Evolutionary conservation across 768 basidiomycete species (phyloP).

Genomic region (Cubamyces lactineus): DNA sequence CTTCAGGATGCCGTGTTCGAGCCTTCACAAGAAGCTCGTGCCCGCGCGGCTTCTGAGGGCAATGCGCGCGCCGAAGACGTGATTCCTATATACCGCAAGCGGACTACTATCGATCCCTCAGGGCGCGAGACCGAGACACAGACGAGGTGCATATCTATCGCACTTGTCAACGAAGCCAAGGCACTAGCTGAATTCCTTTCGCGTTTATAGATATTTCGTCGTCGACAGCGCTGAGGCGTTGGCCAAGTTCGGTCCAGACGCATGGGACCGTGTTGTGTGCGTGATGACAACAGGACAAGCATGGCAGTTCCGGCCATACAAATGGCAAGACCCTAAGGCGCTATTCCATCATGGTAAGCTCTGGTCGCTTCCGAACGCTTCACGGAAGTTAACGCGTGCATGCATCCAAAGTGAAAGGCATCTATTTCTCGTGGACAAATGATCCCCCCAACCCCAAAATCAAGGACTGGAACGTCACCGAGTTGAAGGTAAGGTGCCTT

Average conservation of each 20-base stretch:
- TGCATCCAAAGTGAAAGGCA: slow-evolving; percentile 75
- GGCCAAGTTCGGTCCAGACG: slow-evolving; percentile 87
- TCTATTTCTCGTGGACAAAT: slow-evolving; percentile 94
- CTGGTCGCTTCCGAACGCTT: neutral
- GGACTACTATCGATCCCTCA: slow-evolving; percentile 68
- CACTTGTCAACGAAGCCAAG: neutral
- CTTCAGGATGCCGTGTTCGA: slow-evolving; percentile 86
- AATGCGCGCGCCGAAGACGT: slow-evolving; percentile 80
- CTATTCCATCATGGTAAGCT: slow-evolving; percentile 89
- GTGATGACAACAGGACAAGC: slow-evolving; percentile 98
- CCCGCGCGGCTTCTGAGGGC: slow-evolving; percentile 67
- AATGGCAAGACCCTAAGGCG: slow-evolving; percentile 92
- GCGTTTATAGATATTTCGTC: slow-evolving; percentile 69
- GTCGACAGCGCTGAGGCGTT: slow-evolving; percentile 94
- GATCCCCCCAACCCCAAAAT: slow-evolving; percentile 88
- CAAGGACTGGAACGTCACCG: slow-evolving; percentile 96
- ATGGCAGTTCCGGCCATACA: slow-evolving; percentile 98
- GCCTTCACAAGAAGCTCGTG: slow-evolving; percentile 73
- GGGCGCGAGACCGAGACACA: slow-evolving; percentile 58
- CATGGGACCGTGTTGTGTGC: slow-evolving; percentile 96
- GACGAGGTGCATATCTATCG: slow-evolving; percentile 33
- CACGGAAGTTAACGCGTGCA: neutral
- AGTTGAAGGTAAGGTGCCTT: slow-evolving; percentile 69
- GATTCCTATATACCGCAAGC: slow-evolving; percentile 83
- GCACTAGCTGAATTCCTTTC: neutral